Conservation (phyloP, 2,329 filamentous ascomycete species). For the Arachnomyces sp. region DNA sequence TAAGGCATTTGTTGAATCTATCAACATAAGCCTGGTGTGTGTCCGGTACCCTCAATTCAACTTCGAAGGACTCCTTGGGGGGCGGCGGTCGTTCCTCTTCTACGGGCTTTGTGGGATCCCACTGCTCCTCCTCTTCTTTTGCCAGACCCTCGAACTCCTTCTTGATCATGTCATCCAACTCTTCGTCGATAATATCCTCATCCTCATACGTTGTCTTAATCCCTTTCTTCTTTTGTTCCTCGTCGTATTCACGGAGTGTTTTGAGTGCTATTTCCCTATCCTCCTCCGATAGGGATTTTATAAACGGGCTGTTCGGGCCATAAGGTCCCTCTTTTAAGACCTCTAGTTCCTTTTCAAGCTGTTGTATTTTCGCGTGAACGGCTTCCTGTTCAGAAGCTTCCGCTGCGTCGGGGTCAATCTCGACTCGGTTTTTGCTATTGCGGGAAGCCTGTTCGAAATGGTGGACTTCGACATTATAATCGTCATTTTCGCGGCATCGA, state of each 20-base stretch:
- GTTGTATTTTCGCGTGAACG: constrained; percentile 30
- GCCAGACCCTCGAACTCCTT: constrained; percentile 31
- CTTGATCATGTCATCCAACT: constrained; percentile 34
- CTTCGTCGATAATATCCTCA: constrained; percentile 33
- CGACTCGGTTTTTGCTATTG: constrained; percentile 27
- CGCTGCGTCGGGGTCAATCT: constrained; percentile 34
- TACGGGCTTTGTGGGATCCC: constrained; percentile 20
- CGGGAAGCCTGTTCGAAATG: constrained; percentile 37
- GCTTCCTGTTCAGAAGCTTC: constrained; percentile 30
- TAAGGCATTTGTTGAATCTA: constrained; percentile 34
- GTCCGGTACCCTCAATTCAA: constrained; percentile 26
- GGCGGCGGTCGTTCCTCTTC: constrained; percentile 14
- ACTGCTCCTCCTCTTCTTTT: constrained; percentile 28
- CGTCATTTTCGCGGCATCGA: no score
- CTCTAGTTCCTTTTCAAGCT: constrained; percentile 34
- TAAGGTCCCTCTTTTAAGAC: constrained; percentile 36
- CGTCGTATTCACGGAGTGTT: constrained; percentile 35
- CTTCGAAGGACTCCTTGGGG: constrained; percentile 21
- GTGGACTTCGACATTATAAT: constrained; percentile 30
- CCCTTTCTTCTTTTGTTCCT: constrained; percentile 24
- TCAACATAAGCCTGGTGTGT: constrained; percentile 31
- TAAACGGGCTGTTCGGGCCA: constrained; percentile 37
- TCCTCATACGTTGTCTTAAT: constrained; percentile 16
- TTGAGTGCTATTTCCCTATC: constrained; percentile 35
- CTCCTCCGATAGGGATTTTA: constrained; percentile 33